These are phyloP conservation scores for Panicum virgatum DNA, from an alignment of 202 grass and related monocot genomes.

Conservation along the genomic window DNA sequence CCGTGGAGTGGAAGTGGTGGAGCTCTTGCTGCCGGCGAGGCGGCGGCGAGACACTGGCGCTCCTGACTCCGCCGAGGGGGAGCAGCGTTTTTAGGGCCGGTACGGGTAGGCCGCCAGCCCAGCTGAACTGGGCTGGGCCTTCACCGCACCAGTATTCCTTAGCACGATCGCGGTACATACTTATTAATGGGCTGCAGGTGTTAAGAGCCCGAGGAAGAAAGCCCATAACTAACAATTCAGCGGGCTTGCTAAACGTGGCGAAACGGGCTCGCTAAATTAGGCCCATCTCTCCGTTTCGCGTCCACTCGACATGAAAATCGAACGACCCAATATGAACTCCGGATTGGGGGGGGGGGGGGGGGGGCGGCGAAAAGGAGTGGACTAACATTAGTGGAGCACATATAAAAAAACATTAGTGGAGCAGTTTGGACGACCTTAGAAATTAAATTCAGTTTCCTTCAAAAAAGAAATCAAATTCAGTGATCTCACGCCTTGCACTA, in stretches of 20 bases:
- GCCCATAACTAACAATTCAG: not conserved
- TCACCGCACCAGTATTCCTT: not conserved
- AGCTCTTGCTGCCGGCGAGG: slow-evolving; percentile 29
- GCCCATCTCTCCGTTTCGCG: too few species aligned
- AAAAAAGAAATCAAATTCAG: too few species aligned
- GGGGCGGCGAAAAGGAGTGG: too few species aligned
- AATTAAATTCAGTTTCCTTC: too few species aligned
- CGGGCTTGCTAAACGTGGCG: not conserved
- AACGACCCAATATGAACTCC: not conserved
- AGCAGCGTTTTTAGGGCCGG: not conserved
- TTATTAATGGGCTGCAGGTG: not conserved
- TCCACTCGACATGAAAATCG: too few species aligned
- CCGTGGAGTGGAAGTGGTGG: slow-evolving; percentile 4
- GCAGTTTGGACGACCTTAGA: not conserved
- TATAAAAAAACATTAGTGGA: not conserved
- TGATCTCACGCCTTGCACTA: not conserved
- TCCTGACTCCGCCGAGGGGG: not conserved
- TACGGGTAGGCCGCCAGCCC: not conserved
- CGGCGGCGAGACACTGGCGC: slow-evolving; percentile 1
- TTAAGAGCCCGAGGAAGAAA: not conserved
- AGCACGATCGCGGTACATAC: not conserved
- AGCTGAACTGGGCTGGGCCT: not conserved
- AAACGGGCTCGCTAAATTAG: not conserved
- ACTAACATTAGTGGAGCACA: too few species aligned
- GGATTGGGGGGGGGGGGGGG: too few species aligned